Evolutionary conservation across 768 basidiomycete genomes (phyloP), one percentile per base, ranked within the genome.

Genomic region (Podaxis sp.): DNA sequence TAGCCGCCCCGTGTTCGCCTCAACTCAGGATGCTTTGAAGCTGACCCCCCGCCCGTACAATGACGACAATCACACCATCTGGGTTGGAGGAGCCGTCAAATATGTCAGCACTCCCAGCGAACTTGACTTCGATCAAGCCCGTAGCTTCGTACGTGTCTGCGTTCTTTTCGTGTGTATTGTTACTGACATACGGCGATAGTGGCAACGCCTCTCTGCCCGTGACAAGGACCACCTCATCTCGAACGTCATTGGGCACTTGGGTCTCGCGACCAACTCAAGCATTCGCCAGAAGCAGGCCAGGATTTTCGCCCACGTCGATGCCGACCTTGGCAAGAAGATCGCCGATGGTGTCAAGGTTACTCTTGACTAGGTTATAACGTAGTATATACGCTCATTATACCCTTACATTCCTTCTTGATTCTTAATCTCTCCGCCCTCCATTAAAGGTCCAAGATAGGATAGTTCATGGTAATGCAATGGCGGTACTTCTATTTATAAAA

Each of bases 11-110:
- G 75, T 77, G 65, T 77, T 75, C 66, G 67, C 73, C 60, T 77
- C 78, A 2, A 77, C 77, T 28, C 70, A 73, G 52, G 69, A 72
- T 58, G 63, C 70, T 56, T 72, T 78, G 53, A 66, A 74, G 44
- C 69, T 80, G 22, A 69, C 67, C 36, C 66, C 68, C 22, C 72
- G 73, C 5, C 70, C 74, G 10, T 79, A 75, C 65, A 70, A 75
- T 38, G 74, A 77, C 33, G 78, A 78, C 15, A 77, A 75, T 33
- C 77, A 79, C 59, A 78, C 76, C 51, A 69, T 72, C 50, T 79
- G 79, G 78, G 65, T 64, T 48, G 78, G 79, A 17, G 78, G 78
- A 49, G 78, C 77, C 4, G 72, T 80, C 50, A 74, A 71, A 38
- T 74, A 72, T 30, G 65, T 79, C 38, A 73, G 75, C 41, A 66